Evolutionary conservation across 2,329 filamentous ascomycete species (phyloP), one percentile per base, ranked within the genome.

Genomic region (Paecilomyces niveus): DNA sequence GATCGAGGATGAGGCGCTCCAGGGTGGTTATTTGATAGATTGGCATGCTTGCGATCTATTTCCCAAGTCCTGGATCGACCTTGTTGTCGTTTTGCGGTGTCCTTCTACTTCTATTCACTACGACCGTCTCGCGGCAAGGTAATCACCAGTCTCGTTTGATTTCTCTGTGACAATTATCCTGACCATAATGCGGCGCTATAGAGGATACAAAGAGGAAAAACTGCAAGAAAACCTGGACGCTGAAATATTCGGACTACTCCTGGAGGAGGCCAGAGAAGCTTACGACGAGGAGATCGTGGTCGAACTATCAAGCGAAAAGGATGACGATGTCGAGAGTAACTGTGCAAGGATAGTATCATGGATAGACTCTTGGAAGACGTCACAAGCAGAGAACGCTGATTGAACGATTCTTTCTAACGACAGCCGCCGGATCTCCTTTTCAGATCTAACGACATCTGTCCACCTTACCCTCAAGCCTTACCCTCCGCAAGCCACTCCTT

Each of bases 21-120:
- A 83, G 21, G 93, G 93, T 58, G 94, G 94, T 21, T 90, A 86
- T 74, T 86, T 99, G 66, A 89, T 99, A 69, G 94, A 99, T 78
- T 99, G 94, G 93, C 94, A 99, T 76, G 93, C 92, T 1, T 97
- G 93, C 78, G 94, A 97, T 68, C 78, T 97, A 22, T 97, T 97
- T 70, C 94, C 94, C 1, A 87, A 89, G 71, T 89, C 89, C 69
- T 95, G 92, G 90, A 89, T 99, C 70, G 94, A 99, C 72, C 83
- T 99, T 2, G 92, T 99, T 0, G 89, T 97, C 4, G 94, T 99
- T 57, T 75, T 99, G 62, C 83, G 94, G 53, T 79, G 77, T 61
- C 90, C 89, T 58, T 86, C 94, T 66, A 92, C 90, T 18, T 85
- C 84, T 21, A 79, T 88, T 13, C 82, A 96, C 2, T 97, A 94